Base-by-base conservation (phyloP, 495 filamentous ascomycete genomes). In the Monascus purpureus region DNA sequence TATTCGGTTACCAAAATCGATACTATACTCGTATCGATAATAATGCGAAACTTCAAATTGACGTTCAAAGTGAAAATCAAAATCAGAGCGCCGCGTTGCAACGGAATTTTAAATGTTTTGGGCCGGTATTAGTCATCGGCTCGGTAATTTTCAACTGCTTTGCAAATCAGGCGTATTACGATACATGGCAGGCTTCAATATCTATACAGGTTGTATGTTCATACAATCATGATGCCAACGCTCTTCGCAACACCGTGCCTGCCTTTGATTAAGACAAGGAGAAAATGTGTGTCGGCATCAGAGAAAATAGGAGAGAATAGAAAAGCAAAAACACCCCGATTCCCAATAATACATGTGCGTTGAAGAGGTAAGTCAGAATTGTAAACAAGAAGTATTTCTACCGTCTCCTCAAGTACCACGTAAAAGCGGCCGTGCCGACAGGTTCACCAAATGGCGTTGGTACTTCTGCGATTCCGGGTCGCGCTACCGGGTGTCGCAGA, bases 401-500 rank as follows among this genome's bases (percentile, higher is more conserved):
- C 54, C 86, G 64, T 58, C 87, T 75, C 48, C 78, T 70, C 59
- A 96, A 59, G 56, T 94, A 97, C 87, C 88, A 97, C 54, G 79
- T 82, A 46, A 84, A 93, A 2, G 88, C 83, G 46, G 88, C 63
- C 47, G 81, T 80, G 45, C 65, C 68, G 14, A 75, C 59, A 22
- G 61, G 52, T 13, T 55, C 43, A 18, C 58, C 49, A 63, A 87
- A 95, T 15, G 90, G 90, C 31, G 82, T 80, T 14, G 90, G 88
- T 32, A 95, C 87, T 59, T 97, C 90, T 14, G 80, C 76, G 34
- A 61, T 48, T n/a, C 92, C 86, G 7, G 80, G 78, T 13, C 84
- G 66, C n/a, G 82, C 92, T 29, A 95, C 92, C 2, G 90, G 92
- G 62, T 96, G 86, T 38, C 90, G 72, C 39, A 97, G 58, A 59